A percentile compares a stretch with the other conserved stretches of the same genome.
Conservation (phyloP, 345 rosid genomes). For the Salix purpurea region DNA sequence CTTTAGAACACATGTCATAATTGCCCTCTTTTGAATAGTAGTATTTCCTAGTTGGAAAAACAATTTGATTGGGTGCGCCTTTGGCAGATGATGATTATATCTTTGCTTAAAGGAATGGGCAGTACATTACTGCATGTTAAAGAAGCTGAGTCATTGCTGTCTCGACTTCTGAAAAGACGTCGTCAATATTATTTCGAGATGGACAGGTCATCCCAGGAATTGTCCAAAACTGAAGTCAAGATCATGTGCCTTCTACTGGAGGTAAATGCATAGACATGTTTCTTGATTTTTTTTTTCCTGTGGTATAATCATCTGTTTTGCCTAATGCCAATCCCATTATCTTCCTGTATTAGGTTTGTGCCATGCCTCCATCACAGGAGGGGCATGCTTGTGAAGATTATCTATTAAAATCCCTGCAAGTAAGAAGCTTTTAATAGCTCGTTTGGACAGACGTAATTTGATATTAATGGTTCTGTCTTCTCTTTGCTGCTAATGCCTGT, state of each 20-base stretch:
- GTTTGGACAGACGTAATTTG: conserved; percentile 2
- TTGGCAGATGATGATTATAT: conserved; percentile 68
- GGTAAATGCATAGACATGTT: conserved; percentile 38
- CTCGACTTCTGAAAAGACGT: conserved; percentile 59
- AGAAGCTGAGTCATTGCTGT: conserved; percentile 53
- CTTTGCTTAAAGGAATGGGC: conserved; percentile 78
- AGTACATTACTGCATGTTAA: conserved; percentile 41
- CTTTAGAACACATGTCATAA: not conserved
- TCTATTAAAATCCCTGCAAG: conserved; percentile 58
- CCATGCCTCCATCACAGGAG: conserved; percentile 30
- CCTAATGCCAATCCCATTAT: conserved; percentile 21
- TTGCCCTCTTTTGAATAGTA: not conserved
- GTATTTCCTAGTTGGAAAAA: not conserved
- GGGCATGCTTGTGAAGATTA: conserved; percentile 42
- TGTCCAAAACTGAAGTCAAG: conserved; percentile 57
- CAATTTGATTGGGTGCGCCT: conserved; percentile 9
- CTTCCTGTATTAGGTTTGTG: conserved; percentile 52
- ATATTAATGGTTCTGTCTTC: not conserved
- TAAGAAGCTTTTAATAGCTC: conserved; percentile 34
- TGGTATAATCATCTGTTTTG: conserved; percentile 4
- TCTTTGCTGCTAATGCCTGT: conserved; percentile 5
- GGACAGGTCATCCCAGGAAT: conserved; percentile 40
- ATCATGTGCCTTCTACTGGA: conserved; percentile 80
- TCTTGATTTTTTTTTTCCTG: not conserved
- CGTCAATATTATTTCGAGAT: conserved; percentile 36